Evolutionary conservation across 1,139 yeast species (phyloP).

Genomic region (Saccharomyces hybrid): DNA sequence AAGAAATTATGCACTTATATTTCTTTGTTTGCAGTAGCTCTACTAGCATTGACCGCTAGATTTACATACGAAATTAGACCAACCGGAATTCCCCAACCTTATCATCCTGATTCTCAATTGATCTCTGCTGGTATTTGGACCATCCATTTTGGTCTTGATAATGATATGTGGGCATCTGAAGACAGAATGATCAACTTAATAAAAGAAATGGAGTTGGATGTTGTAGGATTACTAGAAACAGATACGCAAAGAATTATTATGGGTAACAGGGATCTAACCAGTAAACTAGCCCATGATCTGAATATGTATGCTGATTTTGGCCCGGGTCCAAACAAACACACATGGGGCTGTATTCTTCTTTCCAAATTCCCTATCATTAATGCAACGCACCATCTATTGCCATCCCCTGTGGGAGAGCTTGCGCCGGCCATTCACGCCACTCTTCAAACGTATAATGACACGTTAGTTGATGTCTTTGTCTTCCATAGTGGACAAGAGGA

Average conservation of each 20-base stretch:
- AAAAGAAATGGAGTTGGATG: conserved; percentile 79
- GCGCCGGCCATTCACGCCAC: conserved; percentile 99
- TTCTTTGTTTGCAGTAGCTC: conserved; percentile 35
- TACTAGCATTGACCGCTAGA: conserved; percentile 18
- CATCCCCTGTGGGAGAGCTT: conserved; percentile 94
- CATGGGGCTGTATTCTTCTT: conserved; percentile 93
- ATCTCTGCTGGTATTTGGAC: conserved; percentile 98
- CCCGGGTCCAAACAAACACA: conserved; percentile 96
- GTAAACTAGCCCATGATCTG: conserved; percentile 82
- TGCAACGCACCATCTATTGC: conserved; percentile 84
- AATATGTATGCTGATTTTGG: conserved; percentile 96
- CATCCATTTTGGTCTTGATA: conserved; percentile 91
- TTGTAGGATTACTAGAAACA: conserved; percentile 82
- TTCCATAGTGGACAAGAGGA: conserved; percentile 99
- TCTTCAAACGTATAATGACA: conserved; percentile 77
- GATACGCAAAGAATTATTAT: conserved; percentile 92
- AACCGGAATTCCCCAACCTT: conserved; percentile 52
- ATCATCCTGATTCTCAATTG: conserved; percentile 65
- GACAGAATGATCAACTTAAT: conserved; percentile 80
- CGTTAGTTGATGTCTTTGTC: conserved; percentile 77
- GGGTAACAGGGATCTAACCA: conserved; percentile 93
- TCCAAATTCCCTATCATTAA: conserved; percentile 90
- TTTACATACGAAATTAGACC: conserved; percentile 24
- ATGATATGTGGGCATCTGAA: conserved; percentile 98
- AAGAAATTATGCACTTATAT: conserved; percentile 32